These are phyloP conservation scores for Neocucurbitaria cava DNA, from an alignment of 2,329 filamentous ascomycete species.

Conservation along the genomic window DNA sequence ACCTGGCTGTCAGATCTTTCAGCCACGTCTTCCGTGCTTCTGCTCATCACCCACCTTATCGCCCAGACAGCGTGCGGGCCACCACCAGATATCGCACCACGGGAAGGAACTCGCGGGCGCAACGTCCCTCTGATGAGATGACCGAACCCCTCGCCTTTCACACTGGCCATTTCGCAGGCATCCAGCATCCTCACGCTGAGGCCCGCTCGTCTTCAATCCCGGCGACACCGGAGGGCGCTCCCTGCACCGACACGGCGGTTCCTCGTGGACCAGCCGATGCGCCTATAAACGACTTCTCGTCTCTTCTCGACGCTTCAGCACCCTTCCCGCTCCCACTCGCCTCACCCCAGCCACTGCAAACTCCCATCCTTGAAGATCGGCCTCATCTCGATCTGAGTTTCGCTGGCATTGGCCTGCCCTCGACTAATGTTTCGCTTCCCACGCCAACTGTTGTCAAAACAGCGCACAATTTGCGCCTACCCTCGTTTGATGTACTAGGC, in stretches of 20 bases:
- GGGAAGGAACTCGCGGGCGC: conserved; percentile 4
- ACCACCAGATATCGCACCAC: conserved; percentile 15
- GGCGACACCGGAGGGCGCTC: conserved; percentile 28
- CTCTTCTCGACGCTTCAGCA: conserved; percentile 38
- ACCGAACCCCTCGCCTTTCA: conserved; percentile 13
- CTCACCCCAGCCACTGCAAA: conserved; percentile 25
- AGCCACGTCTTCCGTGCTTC: conserved; percentile 30
- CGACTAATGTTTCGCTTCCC: conserved; percentile 39
- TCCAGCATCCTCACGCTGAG: conserved; percentile 19
- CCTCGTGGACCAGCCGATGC: conserved; percentile 11
- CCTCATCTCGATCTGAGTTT: conserved; percentile 37
- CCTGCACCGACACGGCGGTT: conserved; percentile 18
- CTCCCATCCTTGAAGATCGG: conserved; percentile 34
- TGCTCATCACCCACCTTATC: conserved; percentile 24
- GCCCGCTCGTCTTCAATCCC: conserved; percentile 22
- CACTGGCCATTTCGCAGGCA: conserved; percentile 5
- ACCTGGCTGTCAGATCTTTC: conserved; percentile 30
- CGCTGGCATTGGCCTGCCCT: conserved; percentile 32
- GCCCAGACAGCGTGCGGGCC: conserved; percentile 15
- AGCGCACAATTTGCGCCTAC: conserved; percentile 56
- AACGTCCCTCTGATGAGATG: conserved; percentile 21
- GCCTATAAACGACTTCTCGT: conserved; percentile 22
- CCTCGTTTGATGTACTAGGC: conserved; percentile 61
- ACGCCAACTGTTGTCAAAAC: conserved; percentile 40
- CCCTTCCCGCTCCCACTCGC: conserved; percentile 39